Evolutionary conservation across 257 asterid genomes (phyloP), one percentile per base, ranked within the genome.

Genomic region (Gardenia jasminoides): DNA sequence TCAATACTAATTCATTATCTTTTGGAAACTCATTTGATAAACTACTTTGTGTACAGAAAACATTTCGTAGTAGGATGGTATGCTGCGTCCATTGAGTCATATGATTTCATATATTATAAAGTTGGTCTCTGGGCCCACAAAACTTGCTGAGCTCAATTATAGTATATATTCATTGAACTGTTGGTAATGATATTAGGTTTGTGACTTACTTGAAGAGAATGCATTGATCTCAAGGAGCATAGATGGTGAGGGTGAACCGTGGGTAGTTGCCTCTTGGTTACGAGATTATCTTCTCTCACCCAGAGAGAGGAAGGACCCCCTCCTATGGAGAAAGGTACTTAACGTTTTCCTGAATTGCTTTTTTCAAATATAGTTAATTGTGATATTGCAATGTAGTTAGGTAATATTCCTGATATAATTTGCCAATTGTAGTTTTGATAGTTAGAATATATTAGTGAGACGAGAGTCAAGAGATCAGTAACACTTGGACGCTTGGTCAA

Each of bases 271-370:
- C 69, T 92, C 97, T 30, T 87, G 92, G 89, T 86, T 94, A 87
- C 88, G 98, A 65, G 98, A 94, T 88, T 92, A 94, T 91, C 93
- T 94, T 80, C 97, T 94, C 76, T 84, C 92, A 41, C 92, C 95
- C 64, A 89, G 79, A 88, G 98, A 94, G 85, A 91, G 98, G 83
- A 94, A 88, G 83, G 82, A 92, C 81, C 89, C 89, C 64, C 69
- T 68, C 72, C 86, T 94, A 47, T 94, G 98, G 98, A 88, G 85
- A 88, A 92, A 88, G 97, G 97, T 94, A 83, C 59, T 44, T 36
- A 50, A 50, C 58, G 31, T 83, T 62, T 80, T 78, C 47, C 76
- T 39, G 67, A 69, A 54, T 31, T 20, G 13, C 44, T 52, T 2
- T 54, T 58, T 58, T 13, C 28, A 54, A 33, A 31, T 54, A 17